Conservation (phyloP, 345 rosid species). For the Ceriops decandra region DNA sequence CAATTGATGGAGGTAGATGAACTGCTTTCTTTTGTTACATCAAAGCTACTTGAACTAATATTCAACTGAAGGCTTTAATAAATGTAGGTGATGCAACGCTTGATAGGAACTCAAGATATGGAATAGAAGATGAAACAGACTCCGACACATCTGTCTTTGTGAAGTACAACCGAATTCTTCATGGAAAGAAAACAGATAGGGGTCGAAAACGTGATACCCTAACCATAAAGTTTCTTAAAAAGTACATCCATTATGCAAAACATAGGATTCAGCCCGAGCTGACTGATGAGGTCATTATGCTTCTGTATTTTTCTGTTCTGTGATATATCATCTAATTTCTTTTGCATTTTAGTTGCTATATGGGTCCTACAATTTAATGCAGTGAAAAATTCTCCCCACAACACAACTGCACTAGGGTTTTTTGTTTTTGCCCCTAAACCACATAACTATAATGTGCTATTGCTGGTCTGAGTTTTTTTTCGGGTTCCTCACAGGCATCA, state of each 20-base stretch:
- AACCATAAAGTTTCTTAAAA: slow-evolving; percentile 79
- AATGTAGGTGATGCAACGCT: slow-evolving; percentile 53
- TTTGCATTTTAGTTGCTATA: not conserved
- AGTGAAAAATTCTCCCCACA: not conserved
- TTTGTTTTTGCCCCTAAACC: not conserved
- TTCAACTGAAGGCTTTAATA: slow-evolving; percentile 21
- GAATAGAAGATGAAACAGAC: slow-evolving; percentile 77
- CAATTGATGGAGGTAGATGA: slow-evolving; percentile 65
- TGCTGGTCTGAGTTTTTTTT: slow-evolving; percentile 7
- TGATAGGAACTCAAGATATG: slow-evolving; percentile 63
- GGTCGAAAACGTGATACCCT: slow-evolving; percentile 77
- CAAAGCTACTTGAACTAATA: not conserved
- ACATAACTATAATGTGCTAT: slow-evolving; percentile 2
- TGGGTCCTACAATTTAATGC: not conserved
- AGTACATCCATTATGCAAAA: slow-evolving; percentile 97
- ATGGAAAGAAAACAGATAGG: slow-evolving; percentile 69
- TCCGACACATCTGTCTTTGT: slow-evolving; percentile 77
- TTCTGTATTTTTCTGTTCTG: not conserved
- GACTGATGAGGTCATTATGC: slow-evolving; percentile 71
- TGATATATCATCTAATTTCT: not conserved
- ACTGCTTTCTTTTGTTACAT: slow-evolving; percentile 4
- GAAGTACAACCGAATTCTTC: slow-evolving; percentile 83
- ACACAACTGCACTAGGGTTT: not conserved
- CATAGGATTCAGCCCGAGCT: slow-evolving; percentile 90
- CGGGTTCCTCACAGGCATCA: slow-evolving; percentile 57